These are phyloP conservation scores for Nitzschia sp. DNA, from an alignment of 108 stramenopile genomes.

Conservation along the genomic window DNA sequence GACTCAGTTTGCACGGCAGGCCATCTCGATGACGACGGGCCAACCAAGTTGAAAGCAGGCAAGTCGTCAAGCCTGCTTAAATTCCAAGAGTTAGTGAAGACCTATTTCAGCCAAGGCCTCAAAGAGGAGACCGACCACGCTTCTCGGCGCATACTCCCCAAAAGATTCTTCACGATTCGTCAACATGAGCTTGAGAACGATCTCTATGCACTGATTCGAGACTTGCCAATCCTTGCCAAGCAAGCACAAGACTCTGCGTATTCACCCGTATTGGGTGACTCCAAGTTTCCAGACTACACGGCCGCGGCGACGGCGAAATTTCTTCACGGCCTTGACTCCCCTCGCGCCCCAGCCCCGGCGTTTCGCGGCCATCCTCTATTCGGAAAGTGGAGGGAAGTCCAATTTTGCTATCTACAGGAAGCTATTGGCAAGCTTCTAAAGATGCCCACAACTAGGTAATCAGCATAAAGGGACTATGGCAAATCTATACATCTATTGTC, in stretches of 20 bases:
- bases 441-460: too few species aligned
- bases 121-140: constrained; percentile 1
- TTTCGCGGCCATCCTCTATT: constrained; percentile 64
- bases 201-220: constrained; percentile 34
- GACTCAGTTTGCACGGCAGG: constrained; percentile 38
- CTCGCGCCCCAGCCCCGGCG: constrained; percentile 43
- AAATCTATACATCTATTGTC: too few species aligned
- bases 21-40: not conserved
- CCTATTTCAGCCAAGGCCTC: constrained; percentile 48
- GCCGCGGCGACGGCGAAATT: constrained; percentile 70
- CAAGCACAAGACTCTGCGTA: constrained; percentile 12
- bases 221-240: constrained; percentile 36
- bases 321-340: constrained; percentile 75
- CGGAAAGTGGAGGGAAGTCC: constrained; percentile 54
- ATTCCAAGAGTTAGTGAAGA: constrained; percentile 60
- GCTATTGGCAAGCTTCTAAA: constrained; percentile 12
- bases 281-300: constrained; percentile 53
- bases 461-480: too few species aligned
- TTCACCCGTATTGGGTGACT: constrained; percentile 32
- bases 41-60: not conserved
- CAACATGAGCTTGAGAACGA: constrained; percentile 47
- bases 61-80: constrained; percentile 57
- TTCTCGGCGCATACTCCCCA: constrained; percentile 1
- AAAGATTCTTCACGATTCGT: constrained; percentile 16
- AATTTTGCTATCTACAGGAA: constrained; percentile 32